phyloP scores from a whole-genome alignment of 306 rosid genomes.

The Quercus suber region DNA sequence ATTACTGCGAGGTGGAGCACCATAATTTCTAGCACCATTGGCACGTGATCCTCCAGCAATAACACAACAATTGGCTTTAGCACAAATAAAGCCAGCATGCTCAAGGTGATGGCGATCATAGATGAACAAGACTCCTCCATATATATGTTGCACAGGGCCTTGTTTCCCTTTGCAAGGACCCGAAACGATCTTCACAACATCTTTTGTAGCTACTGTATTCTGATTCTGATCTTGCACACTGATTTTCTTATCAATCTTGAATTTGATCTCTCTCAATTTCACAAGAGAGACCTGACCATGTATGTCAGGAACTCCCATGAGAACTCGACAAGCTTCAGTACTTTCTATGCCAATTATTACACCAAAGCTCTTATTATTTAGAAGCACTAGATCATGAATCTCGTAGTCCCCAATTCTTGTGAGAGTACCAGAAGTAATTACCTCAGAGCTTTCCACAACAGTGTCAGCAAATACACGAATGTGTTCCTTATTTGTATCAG shows the following conservation, averaged over 20 bases:
- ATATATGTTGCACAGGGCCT: conserved; percentile 98
- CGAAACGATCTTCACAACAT: conserved; percentile 83
- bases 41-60: conserved; percentile 94
- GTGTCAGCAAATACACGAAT: conserved; percentile 98
- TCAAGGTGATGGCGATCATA: conserved; percentile 96
- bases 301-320: conserved; percentile 92
- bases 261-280: conserved; percentile 83
- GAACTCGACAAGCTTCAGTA: conserved; percentile 58
- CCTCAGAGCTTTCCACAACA: conserved; percentile 99
- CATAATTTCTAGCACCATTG: conserved; percentile 66
- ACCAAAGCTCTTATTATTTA: conserved; percentile 86
- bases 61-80: conserved; percentile 78
- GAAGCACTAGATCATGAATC: conserved; percentile 93
- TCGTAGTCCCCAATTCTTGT: conserved; percentile 93
- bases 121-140: conserved; percentile 80
- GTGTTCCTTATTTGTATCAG: conserved; percentile 95
- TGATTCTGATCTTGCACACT: conserved; percentile 74
- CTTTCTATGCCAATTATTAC: conserved; percentile 91
- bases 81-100: conserved; percentile 96
- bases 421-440: conserved; percentile 63
- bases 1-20: conserved; percentile 49
- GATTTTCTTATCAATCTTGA: conserved; percentile 82
- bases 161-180: conserved; percentile 94
- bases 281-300: conserved; percentile 72
- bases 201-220: conserved; percentile 73